A percentile compares a stretch with the other conserved stretches of the same genome.
These are phyloP conservation scores for Eutrema heterophyllum DNA, from an alignment of 345 rosid species.

Conservation along the genomic window DNA sequence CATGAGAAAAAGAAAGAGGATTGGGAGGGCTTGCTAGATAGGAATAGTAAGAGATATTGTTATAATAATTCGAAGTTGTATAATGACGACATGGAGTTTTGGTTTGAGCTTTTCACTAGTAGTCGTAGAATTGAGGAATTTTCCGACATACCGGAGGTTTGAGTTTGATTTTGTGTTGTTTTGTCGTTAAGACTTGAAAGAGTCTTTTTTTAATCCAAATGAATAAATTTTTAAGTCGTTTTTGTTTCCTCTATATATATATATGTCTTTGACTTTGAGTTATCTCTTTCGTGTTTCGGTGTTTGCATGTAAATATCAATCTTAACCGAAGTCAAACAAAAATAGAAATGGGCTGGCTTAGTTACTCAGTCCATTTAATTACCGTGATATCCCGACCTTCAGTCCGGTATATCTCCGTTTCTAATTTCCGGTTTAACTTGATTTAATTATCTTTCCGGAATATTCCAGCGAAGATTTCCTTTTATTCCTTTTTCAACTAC, in stretches of 20 bases:
- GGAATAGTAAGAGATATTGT: background rate
- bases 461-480: too few species aligned
- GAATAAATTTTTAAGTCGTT: background rate
- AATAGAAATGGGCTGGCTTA: background rate
- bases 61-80: slow-evolving; percentile 24
- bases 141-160: slow-evolving; percentile 40
- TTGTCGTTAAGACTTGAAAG: background rate
- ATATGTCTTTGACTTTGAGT: background rate
- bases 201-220: slow-evolving; percentile 5
- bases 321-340: background rate
- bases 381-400: too few species aligned
- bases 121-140: slow-evolving; percentile 36
- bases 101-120: slow-evolving; percentile 45
- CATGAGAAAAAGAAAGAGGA: slow-evolving; percentile 13
- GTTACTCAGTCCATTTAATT: too few species aligned
- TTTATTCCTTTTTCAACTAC: too few species aligned
- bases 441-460: too few species aligned
- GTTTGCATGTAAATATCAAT: background rate
- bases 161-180: slow-evolving; percentile 1
- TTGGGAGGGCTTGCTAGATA: background rate
- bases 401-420: too few species aligned
- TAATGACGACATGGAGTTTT: slow-evolving; percentile 46
- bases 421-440: too few species aligned
- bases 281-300: background rate
- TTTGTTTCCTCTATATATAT: background rate